Percentiles rank a stretch among this genome's conserved stretches.
Conservation (phyloP, 1,139 yeast genomes). For the Suhomyces terraborum region DNA sequence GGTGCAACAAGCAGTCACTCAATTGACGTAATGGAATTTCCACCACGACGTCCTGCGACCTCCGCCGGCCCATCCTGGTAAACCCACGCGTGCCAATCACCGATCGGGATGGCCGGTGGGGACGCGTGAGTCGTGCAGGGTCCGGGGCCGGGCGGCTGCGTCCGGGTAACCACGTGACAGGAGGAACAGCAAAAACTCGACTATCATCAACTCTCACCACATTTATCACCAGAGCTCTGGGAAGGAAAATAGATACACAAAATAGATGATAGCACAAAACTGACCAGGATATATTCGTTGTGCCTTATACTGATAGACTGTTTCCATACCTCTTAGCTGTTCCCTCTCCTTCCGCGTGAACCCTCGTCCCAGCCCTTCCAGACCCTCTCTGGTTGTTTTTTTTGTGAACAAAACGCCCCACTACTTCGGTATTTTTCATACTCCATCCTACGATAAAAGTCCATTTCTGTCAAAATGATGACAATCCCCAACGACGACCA, state of each 20-base stretch:
- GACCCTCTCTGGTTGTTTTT: constrained; percentile 1
- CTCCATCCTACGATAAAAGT: background rate
- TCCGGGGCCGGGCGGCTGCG: constrained; percentile 1
- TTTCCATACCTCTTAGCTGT: background rate
- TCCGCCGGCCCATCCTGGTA: background rate
- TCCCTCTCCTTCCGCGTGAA: background rate
- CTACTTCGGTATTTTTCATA: background rate
- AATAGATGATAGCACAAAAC: constrained; percentile 19
- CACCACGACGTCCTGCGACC: background rate
- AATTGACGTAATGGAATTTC: background rate
- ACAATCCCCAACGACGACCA: constrained; percentile 32
- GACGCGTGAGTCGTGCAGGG: background rate
- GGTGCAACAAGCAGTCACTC: too few species aligned
- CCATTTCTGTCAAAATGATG: constrained; percentile 23
- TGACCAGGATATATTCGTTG: constrained; percentile 9
- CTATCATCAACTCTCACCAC: constrained; percentile 12
- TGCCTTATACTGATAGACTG: constrained; percentile 4
- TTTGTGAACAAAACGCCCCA: constrained; percentile 2
- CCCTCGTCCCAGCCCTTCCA: constrained; percentile 1
- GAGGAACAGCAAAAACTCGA: constrained; percentile 2
- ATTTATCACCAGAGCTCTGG: constrained; percentile 2
- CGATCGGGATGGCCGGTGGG: constrained; percentile 1
- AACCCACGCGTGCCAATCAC: background rate
- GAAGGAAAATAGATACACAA: constrained; percentile 18
- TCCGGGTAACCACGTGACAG: constrained; percentile 15